A percentile compares a stretch with the other conserved stretches of the same genome.
phyloP scores from a whole-genome alignment of 352 stramenopile species.

The Elongisporangium senticosum region DNA sequence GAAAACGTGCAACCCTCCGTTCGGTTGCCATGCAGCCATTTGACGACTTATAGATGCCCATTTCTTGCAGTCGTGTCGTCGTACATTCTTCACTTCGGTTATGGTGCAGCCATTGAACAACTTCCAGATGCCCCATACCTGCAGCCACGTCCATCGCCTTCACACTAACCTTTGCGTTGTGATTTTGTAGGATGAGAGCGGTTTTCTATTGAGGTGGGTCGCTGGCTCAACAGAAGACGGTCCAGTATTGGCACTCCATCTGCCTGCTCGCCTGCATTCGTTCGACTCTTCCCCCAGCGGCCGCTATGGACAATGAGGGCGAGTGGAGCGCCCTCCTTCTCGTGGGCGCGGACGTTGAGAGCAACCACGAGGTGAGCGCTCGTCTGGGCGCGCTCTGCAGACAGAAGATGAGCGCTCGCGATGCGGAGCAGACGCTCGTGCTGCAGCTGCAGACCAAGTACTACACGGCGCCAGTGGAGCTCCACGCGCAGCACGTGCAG shows the following conservation, averaged over 20 bases:
- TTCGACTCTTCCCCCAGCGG: neutral
- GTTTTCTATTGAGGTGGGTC: too few relatives aligned
- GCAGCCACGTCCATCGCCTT: too few relatives aligned
- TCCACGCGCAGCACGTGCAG: slow-evolving; percentile 40
- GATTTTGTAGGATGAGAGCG: too few relatives aligned
- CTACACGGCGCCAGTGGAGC: slow-evolving; percentile 49
- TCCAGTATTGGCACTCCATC: neutral
- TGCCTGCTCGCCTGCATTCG: neutral
- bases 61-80: too few relatives aligned
- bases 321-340: slow-evolving; percentile 25
- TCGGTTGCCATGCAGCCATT: too few relatives aligned
- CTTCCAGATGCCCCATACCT: too few relatives aligned
- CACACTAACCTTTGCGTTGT: too few relatives aligned
- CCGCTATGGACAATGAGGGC: neutral
- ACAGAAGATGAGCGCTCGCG: slow-evolving; percentile 4
- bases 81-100: too few relatives aligned
- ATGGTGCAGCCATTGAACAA: too few relatives aligned
- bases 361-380: slow-evolving; percentile 13
- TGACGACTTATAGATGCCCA: neutral
- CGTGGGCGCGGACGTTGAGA: slow-evolving; percentile 25
- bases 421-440: neutral
- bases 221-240: neutral
- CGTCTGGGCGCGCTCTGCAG: slow-evolving; percentile 28
- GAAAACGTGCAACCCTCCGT: too few relatives aligned
- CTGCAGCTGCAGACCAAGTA: slow-evolving; percentile 64